These are phyloP conservation scores for Naganishia vishniacii DNA, from an alignment of 768 basidiomycete species.

Conservation along the genomic window DNA sequence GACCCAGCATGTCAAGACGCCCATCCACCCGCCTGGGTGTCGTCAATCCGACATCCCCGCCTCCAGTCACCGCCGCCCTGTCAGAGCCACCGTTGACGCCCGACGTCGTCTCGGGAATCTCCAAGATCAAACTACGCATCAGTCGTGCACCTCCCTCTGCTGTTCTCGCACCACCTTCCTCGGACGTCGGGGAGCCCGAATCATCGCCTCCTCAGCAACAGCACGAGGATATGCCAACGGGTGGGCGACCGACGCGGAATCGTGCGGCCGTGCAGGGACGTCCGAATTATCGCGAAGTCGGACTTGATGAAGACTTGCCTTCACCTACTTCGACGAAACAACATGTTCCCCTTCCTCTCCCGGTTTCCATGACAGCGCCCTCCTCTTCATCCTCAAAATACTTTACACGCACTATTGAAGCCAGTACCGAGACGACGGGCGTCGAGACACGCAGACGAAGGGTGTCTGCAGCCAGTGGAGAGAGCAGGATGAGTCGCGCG, in stretches of 20 bases:
- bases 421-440: background rate
- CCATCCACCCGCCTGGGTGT: background rate
- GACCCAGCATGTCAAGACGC: background rate
- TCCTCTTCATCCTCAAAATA: slow-evolving; percentile 1
- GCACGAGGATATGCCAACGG: too few species aligned
- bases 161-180: background rate
- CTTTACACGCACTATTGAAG: slow-evolving; percentile 5
- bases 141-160: background rate
- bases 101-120: background rate
- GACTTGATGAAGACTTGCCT: background rate
- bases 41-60: background rate
- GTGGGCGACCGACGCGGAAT: too few species aligned
- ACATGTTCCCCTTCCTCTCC: background rate
- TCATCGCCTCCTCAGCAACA: background rate
- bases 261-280: background rate
- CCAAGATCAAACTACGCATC: background rate
- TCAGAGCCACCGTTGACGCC: background rate
- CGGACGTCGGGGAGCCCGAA: background rate
- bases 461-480: slow-evolving; percentile 4
- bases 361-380: background rate
- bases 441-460: background rate
- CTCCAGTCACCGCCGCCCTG: background rate
- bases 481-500: slow-evolving; percentile 5
- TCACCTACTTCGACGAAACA: too few species aligned
- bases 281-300: background rate